Evolutionary conservation across 2,329 filamentous ascomycete genomes (phyloP).

Genomic region (Onygenales sp.): DNA sequence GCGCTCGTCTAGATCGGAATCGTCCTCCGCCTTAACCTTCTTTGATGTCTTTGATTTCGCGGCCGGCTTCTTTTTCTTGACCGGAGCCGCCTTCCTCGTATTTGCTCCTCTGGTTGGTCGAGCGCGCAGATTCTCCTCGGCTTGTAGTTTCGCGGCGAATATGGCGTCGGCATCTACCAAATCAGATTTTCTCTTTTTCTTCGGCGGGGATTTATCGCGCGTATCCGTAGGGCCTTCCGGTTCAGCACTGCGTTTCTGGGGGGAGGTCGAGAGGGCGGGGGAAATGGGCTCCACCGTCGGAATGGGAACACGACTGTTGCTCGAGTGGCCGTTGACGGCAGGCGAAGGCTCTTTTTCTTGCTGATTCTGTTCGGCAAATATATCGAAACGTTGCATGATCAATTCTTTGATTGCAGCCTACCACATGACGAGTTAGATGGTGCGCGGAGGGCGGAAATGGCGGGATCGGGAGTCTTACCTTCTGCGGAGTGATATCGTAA

Average conservation of each 20-base stretch:
- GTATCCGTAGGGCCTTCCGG: slow-evolving; percentile 32
- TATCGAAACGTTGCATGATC: slow-evolving; percentile 66
- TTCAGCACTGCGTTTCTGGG: slow-evolving; percentile 33
- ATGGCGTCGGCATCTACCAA: slow-evolving; percentile 73
- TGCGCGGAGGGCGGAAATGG: slow-evolving; percentile 1
- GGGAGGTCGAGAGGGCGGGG: slow-evolving; percentile 24
- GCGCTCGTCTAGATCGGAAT: slow-evolving; percentile 63
- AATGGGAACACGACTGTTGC: slow-evolving; percentile 13
- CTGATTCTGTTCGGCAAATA: slow-evolving; percentile 42
- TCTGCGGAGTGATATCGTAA: slow-evolving; percentile 53
- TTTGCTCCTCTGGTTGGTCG: slow-evolving; percentile 68
- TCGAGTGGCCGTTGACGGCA: slow-evolving; percentile 26
- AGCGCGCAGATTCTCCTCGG: slow-evolving; percentile 73
- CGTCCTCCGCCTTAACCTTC: slow-evolving; percentile 67
- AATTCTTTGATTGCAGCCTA: slow-evolving; percentile 62
- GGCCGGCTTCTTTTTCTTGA: slow-evolving; percentile 57
- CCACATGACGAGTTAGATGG: not conserved
- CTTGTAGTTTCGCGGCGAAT: slow-evolving; percentile 79
- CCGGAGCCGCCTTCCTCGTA: slow-evolving; percentile 46
- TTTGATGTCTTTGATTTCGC: slow-evolving; percentile 45
- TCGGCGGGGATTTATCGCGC: slow-evolving; percentile 35
- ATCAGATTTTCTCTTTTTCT: slow-evolving; percentile 57
- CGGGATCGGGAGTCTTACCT: slow-evolving; percentile 36
- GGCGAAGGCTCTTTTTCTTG: slow-evolving; percentile 9
- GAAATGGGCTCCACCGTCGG: slow-evolving; percentile 21